Evolutionary conservation across 306 rosid genomes (phyloP), one percentile per base, ranked within the genome.

Genomic region (Trifolium dubium): DNA sequence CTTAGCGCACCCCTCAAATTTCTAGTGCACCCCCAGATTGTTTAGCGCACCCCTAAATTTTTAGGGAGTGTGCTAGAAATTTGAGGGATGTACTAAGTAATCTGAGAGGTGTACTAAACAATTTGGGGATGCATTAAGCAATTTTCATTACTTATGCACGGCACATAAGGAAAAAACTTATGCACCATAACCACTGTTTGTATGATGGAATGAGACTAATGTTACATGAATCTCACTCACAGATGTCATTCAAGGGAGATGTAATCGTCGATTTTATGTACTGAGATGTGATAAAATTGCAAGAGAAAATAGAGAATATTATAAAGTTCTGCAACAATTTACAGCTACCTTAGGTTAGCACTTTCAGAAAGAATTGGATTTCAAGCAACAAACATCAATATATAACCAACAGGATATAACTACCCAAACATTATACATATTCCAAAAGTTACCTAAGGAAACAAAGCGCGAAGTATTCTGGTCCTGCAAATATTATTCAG

Each of bases 391-490:
- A 58, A 47, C 30, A 75, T 29, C 43, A 64, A 54, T 34, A 60
- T 67, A 73, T 80, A 50, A 77, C 49, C 77, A 61, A 72, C 12
- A 58, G 15, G 41, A 71, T 77, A 69, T 68, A 75, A 58, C 77
- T 43, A 73, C 63, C 40, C 74, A 65, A 39, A 58, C 47, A 70
- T 82, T 73, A 69, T 71, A 81, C 65, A 78, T 55, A 43, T 73
- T 49, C 15, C 56, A 28, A 34, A 70, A 78, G 74, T 65, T 74
- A 70, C 69, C 8, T 17, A 59, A 66, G 51, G 44, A 12, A 69
- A 69, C 30, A 73, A 51, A 77, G 50, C 46, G 65, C 10, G 23
- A 71, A 65, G 55, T 61, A 76, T 51, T 69, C 34, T 59, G 54
- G 68, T 72, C 35, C 73, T 60, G 71, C n/a, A 54, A 19, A 47